phyloP scores from a whole-genome alignment of 163 green algal species.

The Chlamydomonas reinhardtii region DNA sequence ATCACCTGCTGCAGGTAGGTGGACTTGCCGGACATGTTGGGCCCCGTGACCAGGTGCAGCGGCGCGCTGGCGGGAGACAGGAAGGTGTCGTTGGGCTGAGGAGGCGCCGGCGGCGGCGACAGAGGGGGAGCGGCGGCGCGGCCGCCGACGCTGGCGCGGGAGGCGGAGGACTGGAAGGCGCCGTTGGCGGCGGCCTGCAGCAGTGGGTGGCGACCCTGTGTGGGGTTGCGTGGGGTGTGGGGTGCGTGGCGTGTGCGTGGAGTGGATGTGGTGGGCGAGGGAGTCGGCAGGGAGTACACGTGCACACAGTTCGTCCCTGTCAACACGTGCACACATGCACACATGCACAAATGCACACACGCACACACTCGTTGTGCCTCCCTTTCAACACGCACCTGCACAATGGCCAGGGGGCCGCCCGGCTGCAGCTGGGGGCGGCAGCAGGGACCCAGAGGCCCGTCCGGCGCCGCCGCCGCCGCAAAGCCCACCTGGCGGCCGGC shows the following conservation, averaged over 20 bases:
- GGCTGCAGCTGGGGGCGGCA: constrained; percentile 55
- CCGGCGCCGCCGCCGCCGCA: not conserved
- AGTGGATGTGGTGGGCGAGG: too few species aligned
- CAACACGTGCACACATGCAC: too few species aligned
- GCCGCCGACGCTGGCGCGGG: too few species aligned
- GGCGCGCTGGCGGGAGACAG: constrained; percentile 25
- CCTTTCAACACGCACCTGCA: constrained; percentile 44
- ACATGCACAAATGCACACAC: too few species aligned
- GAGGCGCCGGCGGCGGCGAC: not conserved
- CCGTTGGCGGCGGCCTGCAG: constrained; percentile 60
- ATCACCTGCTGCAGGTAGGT: constrained; percentile 89
- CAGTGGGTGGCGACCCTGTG: constrained; percentile 82
- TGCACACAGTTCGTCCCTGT: too few species aligned
- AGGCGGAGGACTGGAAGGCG: too few species aligned
- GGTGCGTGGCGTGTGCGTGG: too few species aligned
- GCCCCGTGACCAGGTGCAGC: constrained; percentile 85
- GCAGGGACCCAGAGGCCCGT: constrained; percentile 45
- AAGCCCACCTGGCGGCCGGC: not conserved
- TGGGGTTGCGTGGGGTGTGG: too few species aligned
- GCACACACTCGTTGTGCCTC: too few species aligned
- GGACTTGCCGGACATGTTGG: constrained; percentile 91
- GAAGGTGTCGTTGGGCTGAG: constrained; percentile 74
- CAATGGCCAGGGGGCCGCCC: constrained; percentile 59
- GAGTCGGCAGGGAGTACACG: too few species aligned
- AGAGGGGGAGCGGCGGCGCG: too few species aligned